A percentile compares a stretch with the other conserved stretches of the same genome.
Conservation (phyloP, 2,329 filamentous ascomycete genomes). For the Diaporthe velutina region DNA sequence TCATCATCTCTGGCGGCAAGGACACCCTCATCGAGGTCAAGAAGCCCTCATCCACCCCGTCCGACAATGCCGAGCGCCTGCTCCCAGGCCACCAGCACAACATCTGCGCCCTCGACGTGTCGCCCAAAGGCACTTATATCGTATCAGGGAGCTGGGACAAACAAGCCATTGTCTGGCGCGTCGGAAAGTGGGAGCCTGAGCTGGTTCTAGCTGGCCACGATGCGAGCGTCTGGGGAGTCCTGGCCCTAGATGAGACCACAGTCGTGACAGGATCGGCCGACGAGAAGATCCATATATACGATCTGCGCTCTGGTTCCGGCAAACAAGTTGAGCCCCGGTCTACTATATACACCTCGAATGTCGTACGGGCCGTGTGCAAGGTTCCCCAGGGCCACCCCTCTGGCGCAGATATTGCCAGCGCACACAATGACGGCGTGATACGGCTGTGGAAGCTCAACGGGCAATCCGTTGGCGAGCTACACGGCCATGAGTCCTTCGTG, state of each 20-base stretch:
- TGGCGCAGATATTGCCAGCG: conserved; percentile 92
- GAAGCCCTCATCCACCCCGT: conserved; percentile 73
- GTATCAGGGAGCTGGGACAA: conserved; percentile 96
- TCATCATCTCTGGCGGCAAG: conserved; percentile 89
- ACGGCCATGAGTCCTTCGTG: conserved; percentile 94
- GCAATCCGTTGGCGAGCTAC: conserved; percentile 79
- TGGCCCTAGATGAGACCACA: conserved; percentile 83
- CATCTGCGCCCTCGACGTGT: conserved; percentile 87
- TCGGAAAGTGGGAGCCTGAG: conserved; percentile 87
- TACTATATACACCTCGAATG: conserved; percentile 77
- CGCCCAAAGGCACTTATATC: conserved; percentile 77
- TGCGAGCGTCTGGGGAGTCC: conserved; percentile 90
- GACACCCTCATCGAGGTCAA: conserved; percentile 95
- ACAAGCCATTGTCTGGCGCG: conserved; percentile 86
- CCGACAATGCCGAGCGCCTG: conserved; percentile 86
- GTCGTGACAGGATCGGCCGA: conserved; percentile 95
- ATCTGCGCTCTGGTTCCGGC: conserved; percentile 72
- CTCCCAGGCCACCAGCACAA: conserved; percentile 90
- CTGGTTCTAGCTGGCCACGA: conserved; percentile 81
- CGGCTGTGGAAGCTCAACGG: conserved; percentile 89
- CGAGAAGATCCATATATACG: conserved; percentile 87
- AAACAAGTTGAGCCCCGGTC: conserved; percentile 65
- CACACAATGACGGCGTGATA: conserved; percentile 92
- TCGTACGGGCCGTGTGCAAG: conserved; percentile 89
- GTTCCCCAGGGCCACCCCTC: conserved; percentile 82